Conservation (phyloP, 2,329 filamentous ascomycete genomes). For the Shiraia bambusicola region DNA sequence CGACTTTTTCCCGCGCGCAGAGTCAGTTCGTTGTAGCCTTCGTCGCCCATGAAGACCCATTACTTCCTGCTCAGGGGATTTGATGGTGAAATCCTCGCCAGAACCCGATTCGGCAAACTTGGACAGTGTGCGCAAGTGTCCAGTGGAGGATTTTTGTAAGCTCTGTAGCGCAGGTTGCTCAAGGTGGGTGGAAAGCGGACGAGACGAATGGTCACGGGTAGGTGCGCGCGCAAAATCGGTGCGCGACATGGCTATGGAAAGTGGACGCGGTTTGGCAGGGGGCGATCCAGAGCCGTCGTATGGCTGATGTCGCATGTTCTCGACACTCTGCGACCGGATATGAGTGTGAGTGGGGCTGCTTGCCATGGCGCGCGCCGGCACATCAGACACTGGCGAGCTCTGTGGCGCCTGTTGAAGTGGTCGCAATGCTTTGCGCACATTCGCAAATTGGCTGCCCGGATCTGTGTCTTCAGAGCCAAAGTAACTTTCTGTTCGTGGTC, state of each 20-base stretch:
- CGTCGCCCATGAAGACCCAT: constrained; percentile 82
- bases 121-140: constrained; percentile 84
- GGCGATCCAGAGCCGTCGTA: constrained; percentile 48
- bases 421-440: constrained; percentile 73
- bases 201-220: constrained; percentile 35
- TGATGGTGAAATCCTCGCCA: constrained; percentile 78
- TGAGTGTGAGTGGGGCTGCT: constrained; percentile 25
- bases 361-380: constrained; percentile 20
- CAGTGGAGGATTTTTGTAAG: constrained; percentile 84
- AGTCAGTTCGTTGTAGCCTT: constrained; percentile 71
- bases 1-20: constrained; percentile 55
- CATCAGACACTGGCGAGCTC: constrained; percentile 32
- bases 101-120: constrained; percentile 74
- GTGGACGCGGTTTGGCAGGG: constrained; percentile 49
- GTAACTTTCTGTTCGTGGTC: constrained; percentile 53
- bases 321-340: constrained; percentile 46
- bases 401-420: constrained; percentile 45
- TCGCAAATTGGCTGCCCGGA: constrained; percentile 68
- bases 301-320: constrained; percentile 39
- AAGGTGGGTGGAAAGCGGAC: constrained; percentile 37
- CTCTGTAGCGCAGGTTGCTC: constrained; percentile 67
- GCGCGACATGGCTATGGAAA: constrained; percentile 43
- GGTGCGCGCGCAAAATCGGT: constrained; percentile 42
- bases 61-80: constrained; percentile 78
- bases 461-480: constrained; percentile 46